Base-by-base conservation (phyloP, 2,329 filamentous ascomycete species). In the Penicillium palitans region DNA sequence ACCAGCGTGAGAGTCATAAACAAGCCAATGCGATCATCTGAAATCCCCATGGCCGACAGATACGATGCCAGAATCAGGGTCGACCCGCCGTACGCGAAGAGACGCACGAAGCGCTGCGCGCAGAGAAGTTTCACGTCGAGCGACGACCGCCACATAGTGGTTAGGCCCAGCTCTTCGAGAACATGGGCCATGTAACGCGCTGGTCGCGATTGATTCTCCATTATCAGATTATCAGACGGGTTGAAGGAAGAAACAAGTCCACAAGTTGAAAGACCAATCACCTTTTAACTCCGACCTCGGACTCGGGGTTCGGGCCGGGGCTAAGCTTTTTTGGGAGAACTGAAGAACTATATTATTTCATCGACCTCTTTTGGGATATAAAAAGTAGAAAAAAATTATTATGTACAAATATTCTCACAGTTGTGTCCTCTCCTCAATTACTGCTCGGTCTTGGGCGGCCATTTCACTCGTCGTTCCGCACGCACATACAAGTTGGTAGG, bases 1-100 rank as follows among this genome's bases (percentile, higher is more conserved):
- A 81, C 68, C 15, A 88, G 76, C 0, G 86, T 88, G 39, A 88
- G 72, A 0, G 83, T 86, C 84, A 88, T 87, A 65, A 88, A 87
- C 7, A 87, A 68, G 6, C 86, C 86, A 58, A 88, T 87, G 24
- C 78, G 79, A 27, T 81, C 76, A 68, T 87, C 85, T 0, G 84
- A 78, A 54, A 86, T 80, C 0, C 76, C 72, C 13, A 88, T 72
- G 21, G 81, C 79, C 7, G 82, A 80, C 51, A 88, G 81, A 68
- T 87, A 87, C 17, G 86, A 81, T 12, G 84, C 86, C 45, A 88
- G 77, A 52, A 87, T 83, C 45, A 88, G 77, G 0, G 84, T 82
- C 21, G 81, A 82, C 55, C 83, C 82, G 48, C 85, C 85, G 61
- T 86, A 87, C n/a, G 85, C 84, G 63, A 87, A 84, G 74, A 88